Evolutionary conservation across 2,329 filamentous ascomycete genomes (phyloP), one percentile per base, ranked within the genome.

Genomic region (Fusarium subglutinans): DNA sequence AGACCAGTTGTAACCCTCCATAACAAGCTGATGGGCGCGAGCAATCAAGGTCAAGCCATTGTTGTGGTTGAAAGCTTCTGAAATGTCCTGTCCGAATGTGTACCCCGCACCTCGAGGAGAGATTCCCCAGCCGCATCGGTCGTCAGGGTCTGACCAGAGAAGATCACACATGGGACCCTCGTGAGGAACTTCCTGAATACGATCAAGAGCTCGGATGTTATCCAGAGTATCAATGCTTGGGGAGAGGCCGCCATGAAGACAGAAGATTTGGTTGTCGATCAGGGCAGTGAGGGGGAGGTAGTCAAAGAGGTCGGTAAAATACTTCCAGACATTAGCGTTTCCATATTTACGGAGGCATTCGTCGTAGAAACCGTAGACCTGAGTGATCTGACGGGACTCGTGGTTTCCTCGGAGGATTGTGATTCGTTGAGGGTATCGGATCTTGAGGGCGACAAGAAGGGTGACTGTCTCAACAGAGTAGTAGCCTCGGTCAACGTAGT

Each of bases 1-100:
- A 76, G 95, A 98, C 96, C 96, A 99, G 83, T 98, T 99, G 85
- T 98, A 99, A 55, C 96, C 96, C 84, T 99, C 96, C 96, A 98
- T 99, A 70, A 99, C 96, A 82, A 99, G 87, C 86, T 99, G 96
- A 88, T 99, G 96, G 63, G 96, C 96, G 84, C 96, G 90, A 69
- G 96, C 96, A 81, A 99, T 97, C 72, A 98, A 88, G 62, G 96
- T 98, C 84, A 99, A 86, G 65, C 95, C 96, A 81, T 99, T 99
- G 89, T 98, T 98, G 83, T 98, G 96, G 85, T 98, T 98, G 87
- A 99, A 99, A 3, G 96, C 96, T 86, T 99, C 96, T 41, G 94
- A 98, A 79, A 98, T 98, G 82, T 98, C 96, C 86, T 98, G 95
- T 68, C 94, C 95, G 80, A 98, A 98, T 37, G 95, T 97, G 87